phyloP scores from a whole-genome alignment of 768 basidiomycete species.

The Agaricus bisporus region DNA sequence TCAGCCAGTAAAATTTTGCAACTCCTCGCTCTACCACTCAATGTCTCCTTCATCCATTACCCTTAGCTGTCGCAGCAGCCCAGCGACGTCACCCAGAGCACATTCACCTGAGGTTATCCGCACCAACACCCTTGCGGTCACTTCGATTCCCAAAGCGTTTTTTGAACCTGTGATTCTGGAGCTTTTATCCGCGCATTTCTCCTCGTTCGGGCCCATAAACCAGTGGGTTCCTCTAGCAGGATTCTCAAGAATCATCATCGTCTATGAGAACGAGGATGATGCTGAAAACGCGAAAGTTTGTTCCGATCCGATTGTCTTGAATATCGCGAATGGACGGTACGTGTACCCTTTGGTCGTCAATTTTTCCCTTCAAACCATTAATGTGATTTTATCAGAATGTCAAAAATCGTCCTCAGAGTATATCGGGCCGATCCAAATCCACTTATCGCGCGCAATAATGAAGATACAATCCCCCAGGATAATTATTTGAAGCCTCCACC shows the following conservation, averaged over 20 bases:
- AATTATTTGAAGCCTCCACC: slow-evolving; percentile 72
- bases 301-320: slow-evolving; percentile 60
- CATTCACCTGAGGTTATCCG: slow-evolving; percentile 17
- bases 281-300: slow-evolving; percentile 63
- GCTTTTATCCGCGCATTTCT: slow-evolving; percentile 68
- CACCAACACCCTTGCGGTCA: slow-evolving; percentile 85
- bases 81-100: slow-evolving; percentile 14
- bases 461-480: slow-evolving; percentile 14
- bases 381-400: slow-evolving; percentile 28
- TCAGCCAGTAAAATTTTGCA: background rate
- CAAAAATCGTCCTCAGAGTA: slow-evolving; percentile 52
- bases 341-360: slow-evolving; percentile 19
- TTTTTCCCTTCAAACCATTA: background rate
- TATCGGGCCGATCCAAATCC: slow-evolving; percentile 73
- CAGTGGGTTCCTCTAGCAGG: slow-evolving; percentile 85
- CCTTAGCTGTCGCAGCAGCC: slow-evolving; percentile 9
- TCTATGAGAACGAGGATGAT: slow-evolving; percentile 58
- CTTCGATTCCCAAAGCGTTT: slow-evolving; percentile 69
- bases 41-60: slow-evolving; percentile 10
- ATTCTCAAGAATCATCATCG: slow-evolving; percentile 78
- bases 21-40: background rate
- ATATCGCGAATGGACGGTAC: slow-evolving; percentile 45
- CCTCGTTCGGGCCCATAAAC: slow-evolving; percentile 72
- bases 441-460: slow-evolving; percentile 35
- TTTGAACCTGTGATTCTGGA: slow-evolving; percentile 67